Evolutionary conservation across 2,329 filamentous ascomycete genomes (phyloP).

Genomic region (Aspergillus phoenicis): DNA sequence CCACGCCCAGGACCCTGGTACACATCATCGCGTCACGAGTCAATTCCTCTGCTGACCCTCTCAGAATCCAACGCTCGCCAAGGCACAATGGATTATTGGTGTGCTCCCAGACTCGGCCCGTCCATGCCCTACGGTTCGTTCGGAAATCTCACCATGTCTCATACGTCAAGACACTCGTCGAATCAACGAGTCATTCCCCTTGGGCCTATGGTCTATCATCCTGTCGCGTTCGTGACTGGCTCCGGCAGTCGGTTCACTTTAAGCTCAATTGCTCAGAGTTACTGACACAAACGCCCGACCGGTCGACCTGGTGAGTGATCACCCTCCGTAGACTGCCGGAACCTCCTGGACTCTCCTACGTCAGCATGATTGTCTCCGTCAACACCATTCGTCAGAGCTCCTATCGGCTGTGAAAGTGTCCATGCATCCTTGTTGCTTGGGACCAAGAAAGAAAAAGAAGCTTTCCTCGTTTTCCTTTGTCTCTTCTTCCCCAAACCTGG

Average conservation of each 20-base stretch:
- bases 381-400: background rate
- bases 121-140: conserved; percentile 11
- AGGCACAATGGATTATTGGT: conserved; percentile 10
- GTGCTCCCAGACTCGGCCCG: conserved; percentile 7
- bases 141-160: conserved; percentile 20
- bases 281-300: background rate
- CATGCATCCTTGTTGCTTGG: conserved; percentile 2
- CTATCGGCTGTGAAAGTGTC: background rate
- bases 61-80: background rate
- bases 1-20: conserved; percentile 17
- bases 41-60: conserved; percentile 14
- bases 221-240: background rate
- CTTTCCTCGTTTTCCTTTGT: background rate
- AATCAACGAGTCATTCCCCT: conserved; percentile 15
- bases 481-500: conserved; percentile 3
- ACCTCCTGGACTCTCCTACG: conserved; percentile 31
- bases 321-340: conserved; percentile 14
- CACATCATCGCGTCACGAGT: conserved; percentile 15
- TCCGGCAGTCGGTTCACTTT: background rate
- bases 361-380: conserved; percentile 35
- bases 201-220: background rate
- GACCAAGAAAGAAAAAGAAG: conserved; percentile 6
- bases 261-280: background rate
- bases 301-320: too few species aligned
- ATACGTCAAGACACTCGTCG: conserved; percentile 27